A percentile compares a stretch with the other conserved stretches of the same genome.
Evolutionary conservation across 192 early-diverging fungal species (phyloP).

Genomic region (Glomus cerebriforme): DNA sequence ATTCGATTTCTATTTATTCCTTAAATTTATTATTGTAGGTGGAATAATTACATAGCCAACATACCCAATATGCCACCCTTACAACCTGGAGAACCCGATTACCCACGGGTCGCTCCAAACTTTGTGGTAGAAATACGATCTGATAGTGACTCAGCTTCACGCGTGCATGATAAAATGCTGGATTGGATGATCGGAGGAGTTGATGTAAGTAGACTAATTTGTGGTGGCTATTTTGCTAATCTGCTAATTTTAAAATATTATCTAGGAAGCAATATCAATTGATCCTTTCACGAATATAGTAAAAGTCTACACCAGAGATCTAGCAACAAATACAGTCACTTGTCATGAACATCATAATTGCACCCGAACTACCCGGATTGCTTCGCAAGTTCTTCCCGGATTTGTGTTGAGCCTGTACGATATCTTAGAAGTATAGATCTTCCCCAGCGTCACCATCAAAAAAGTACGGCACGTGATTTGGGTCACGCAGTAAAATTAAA

Average conservation of each 20-base stretch:
- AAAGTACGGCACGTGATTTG: too few relatives aligned
- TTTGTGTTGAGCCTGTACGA: slow-evolving; percentile 17
- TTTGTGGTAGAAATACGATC: slow-evolving; percentile 2
- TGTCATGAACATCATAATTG: slow-evolving; percentile 4
- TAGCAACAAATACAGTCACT: not conserved
- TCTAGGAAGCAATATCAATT: slow-evolving; percentile 18
- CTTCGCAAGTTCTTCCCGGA: slow-evolving; percentile 6
- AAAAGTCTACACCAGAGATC: slow-evolving; percentile 5
- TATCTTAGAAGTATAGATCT: too few relatives aligned
- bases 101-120: not conserved
- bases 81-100: not conserved
- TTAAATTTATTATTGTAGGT: slow-evolving; percentile 9
- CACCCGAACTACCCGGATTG: not conserved
- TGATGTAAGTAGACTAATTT: slow-evolving; percentile 6
- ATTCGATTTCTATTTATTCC: not conserved
- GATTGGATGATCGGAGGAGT: not conserved
- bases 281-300: slow-evolving; percentile 4
- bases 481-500: too few relatives aligned
- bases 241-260: not conserved
- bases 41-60: not conserved
- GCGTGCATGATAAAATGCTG: not conserved
- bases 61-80: not conserved
- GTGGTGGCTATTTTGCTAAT: slow-evolving; percentile 14
- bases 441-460: too few relatives aligned
- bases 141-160: not conserved